These are phyloP conservation scores for Vicia sativa DNA, from an alignment of 306 rosid genomes.

Conservation along the genomic window DNA sequence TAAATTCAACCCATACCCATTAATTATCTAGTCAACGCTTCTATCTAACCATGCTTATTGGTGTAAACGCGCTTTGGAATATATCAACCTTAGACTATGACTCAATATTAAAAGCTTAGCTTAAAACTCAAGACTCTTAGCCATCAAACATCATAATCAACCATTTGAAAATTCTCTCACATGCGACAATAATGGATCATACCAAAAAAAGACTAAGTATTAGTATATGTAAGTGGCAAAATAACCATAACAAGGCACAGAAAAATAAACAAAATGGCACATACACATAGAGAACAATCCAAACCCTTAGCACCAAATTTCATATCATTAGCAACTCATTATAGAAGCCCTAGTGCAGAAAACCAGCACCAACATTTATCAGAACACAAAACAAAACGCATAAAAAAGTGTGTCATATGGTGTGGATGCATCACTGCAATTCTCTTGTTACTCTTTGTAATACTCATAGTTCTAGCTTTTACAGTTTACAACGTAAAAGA, in stretches of 20 bases:
- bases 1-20: constrained; percentile 6
- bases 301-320: constrained; percentile 44
- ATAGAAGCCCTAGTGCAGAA: constrained; percentile 17
- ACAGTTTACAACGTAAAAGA: constrained; percentile 53
- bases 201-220: not conserved
- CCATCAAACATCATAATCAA: constrained; percentile 18
- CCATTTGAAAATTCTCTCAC: constrained; percentile 3
- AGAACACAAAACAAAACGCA: constrained; percentile 1
- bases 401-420: constrained; percentile 18
- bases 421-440: constrained; percentile 54
- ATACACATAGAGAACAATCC: constrained; percentile 24
- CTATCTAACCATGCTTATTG: constrained; percentile 25
- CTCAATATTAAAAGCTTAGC: not conserved
- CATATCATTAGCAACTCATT: constrained; percentile 26
- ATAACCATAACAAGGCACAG: not conserved
- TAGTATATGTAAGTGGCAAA: not conserved
- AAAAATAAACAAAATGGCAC: constrained; percentile 5
- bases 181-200: not conserved
- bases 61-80: constrained; percentile 39
- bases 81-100: constrained; percentile 18
- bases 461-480: constrained; percentile 46
- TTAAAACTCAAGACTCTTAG: constrained; percentile 7
- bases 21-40: constrained; percentile 27
- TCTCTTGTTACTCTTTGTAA: constrained; percentile 39
- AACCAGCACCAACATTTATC: not conserved